Conservation (phyloP, 2,329 filamentous ascomycete species). For the Ophiostoma angusticollis region DNA sequence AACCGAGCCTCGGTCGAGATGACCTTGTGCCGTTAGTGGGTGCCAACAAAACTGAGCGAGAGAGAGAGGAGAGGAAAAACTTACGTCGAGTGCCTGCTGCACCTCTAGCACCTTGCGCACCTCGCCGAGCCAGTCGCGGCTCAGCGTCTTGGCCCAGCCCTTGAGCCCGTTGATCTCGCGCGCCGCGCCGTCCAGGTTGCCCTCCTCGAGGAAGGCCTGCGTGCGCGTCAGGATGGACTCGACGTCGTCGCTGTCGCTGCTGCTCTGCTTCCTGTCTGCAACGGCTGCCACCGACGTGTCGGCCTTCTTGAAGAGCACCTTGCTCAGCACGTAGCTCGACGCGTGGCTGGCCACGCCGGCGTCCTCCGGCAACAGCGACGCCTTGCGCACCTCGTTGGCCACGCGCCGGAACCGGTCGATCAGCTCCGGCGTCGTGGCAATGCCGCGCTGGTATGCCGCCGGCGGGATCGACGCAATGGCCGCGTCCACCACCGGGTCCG, state of each 20-base stretch:
- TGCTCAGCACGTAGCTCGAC: conserved; percentile 78
- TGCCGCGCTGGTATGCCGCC: conserved; percentile 79
- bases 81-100: conserved; percentile 87
- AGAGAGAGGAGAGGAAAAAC: conserved; percentile 18
- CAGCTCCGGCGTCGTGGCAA: conserved; percentile 71
- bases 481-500: conserved; percentile 77
- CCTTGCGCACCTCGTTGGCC: conserved; percentile 84
- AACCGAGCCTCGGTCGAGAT: conserved; percentile 83
- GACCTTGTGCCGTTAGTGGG: conserved; percentile 38
- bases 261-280: conserved; percentile 48
- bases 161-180: conserved; percentile 87
- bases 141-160: conserved; percentile 92
- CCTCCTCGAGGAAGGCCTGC: conserved; percentile 83
- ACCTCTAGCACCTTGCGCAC: conserved; percentile 88
- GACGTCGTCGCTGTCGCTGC: conserved; percentile 76
- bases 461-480: conserved; percentile 97
- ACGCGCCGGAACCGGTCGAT: conserved; percentile 95
- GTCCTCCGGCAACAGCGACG: conserved; percentile 79
- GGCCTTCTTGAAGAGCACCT: conserved; percentile 92
- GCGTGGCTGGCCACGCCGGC: conserved; percentile 91
- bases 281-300: conserved; percentile 29
- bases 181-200: conserved; percentile 79
- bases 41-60: background rate
- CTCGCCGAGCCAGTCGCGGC: conserved; percentile 86
- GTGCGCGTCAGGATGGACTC: conserved; percentile 86